Evolutionary conservation across 2,329 filamentous ascomycete species (phyloP).

Genomic region (Colletotrichum ledebouriae): DNA sequence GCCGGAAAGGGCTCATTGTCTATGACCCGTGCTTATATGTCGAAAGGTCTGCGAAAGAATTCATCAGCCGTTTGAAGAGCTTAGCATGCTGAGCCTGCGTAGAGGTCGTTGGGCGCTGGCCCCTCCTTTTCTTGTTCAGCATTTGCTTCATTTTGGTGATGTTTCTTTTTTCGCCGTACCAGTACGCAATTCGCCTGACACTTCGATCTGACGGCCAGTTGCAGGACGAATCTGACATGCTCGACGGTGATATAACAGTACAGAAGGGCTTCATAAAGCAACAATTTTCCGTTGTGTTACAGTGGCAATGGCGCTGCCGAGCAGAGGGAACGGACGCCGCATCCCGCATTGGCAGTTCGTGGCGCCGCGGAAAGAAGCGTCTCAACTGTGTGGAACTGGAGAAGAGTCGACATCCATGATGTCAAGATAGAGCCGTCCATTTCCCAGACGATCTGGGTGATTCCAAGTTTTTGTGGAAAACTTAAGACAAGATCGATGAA

Average conservation of each 20-base stretch:
- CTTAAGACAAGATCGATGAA: not conserved
- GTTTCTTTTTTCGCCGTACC: slow-evolving; percentile 6
- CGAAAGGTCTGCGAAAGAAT: slow-evolving; percentile 1
- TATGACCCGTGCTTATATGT: slow-evolving; percentile 23
- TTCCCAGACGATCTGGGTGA: not conserved
- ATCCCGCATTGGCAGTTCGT: not conserved
- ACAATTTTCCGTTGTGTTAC: not conserved
- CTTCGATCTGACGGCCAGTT: slow-evolving; percentile 20
- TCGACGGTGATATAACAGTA: not conserved
- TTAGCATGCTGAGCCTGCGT: not conserved
- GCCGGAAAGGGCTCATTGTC: too few species aligned
- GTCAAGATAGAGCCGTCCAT: not conserved
- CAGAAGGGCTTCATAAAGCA: slow-evolving; percentile 1
- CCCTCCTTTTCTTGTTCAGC: not conserved
- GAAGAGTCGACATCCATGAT: not conserved
- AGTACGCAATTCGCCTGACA: slow-evolving; percentile 27
- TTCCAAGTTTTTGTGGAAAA: not conserved
- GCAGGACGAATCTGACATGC: slow-evolving; percentile 15
- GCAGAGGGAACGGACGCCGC: slow-evolving; percentile 7
- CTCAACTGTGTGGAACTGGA: not conserved
- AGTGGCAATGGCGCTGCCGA: not conserved
- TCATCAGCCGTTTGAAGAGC: slow-evolving; percentile 1
- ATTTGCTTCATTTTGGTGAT: not conserved
- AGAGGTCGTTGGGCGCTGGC: not conserved
- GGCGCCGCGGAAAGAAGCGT: slow-evolving; percentile 3